Evolutionary conservation across 106 monocot genomes (phyloP).

Genomic region (Hemerocallis citrina): DNA sequence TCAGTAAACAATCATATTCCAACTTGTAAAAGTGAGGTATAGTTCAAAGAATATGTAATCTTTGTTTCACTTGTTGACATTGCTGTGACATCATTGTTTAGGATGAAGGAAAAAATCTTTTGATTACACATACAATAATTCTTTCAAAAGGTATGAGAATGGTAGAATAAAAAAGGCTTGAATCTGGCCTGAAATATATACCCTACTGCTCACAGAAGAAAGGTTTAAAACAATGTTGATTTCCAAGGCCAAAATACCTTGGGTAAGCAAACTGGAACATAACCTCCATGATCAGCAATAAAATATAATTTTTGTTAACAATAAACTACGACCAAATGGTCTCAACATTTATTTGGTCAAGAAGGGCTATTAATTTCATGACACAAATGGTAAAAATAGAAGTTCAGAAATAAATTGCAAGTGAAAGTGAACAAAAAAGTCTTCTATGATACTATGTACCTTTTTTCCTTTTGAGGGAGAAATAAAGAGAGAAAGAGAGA

Average conservation of each 20-base stretch:
- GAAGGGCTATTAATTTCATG: neutral
- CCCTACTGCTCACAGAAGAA: neutral
- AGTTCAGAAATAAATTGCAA: neutral
- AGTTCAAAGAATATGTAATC: too few species aligned
- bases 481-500: too few species aligned
- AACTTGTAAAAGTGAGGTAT: neutral
- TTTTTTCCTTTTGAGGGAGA: neutral
- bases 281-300: neutral
- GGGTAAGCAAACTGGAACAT: neutral
- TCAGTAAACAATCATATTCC: neutral
- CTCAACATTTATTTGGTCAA: neutral
- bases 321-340: neutral
- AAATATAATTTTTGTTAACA: neutral
- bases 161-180: neutral
- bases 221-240: neutral
- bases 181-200: too few species aligned
- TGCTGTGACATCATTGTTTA: too few species aligned
- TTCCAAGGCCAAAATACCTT: neutral
- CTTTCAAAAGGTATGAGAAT: neutral
- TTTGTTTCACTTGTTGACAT: too few species aligned
- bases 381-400: too few species aligned
- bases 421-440: neutral
- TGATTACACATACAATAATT: neutral
- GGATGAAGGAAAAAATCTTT: neutral
- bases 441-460: neutral